Percentiles rank a stretch among this genome's conserved stretches.
phyloP scores from a whole-genome alignment of 352 stramenopile species.

The Globisporangium solare region DNA sequence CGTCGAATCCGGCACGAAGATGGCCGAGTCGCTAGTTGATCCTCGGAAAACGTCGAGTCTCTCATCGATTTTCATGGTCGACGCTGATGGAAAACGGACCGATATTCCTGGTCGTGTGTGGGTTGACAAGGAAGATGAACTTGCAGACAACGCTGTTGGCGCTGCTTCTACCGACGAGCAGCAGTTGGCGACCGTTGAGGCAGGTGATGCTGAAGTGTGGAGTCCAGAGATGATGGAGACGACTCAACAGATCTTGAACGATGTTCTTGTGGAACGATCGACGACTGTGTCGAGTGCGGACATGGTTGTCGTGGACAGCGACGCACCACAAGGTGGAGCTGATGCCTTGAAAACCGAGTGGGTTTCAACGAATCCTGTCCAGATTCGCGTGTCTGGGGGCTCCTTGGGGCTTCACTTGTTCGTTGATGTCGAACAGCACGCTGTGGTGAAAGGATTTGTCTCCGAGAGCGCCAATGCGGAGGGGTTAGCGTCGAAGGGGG shows the following conservation, averaged over 20 bases:
- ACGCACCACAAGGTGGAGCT: slow-evolving; percentile 2
- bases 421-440: slow-evolving; percentile 48
- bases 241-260: slow-evolving; percentile 20
- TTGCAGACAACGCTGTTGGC: not conserved
- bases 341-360: slow-evolving; percentile 10
- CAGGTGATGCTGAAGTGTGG: not conserved
- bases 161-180: slow-evolving; percentile 6
- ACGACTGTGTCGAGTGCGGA: slow-evolving; percentile 4
- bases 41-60: slow-evolving; percentile 28
- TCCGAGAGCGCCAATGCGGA: slow-evolving; percentile 37
- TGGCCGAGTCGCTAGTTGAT: slow-evolving; percentile 58
- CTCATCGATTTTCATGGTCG: slow-evolving; percentile 64
- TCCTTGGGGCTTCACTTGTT: slow-evolving; percentile 58
- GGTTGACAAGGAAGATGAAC: slow-evolving; percentile 14
- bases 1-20: slow-evolving; percentile 58
- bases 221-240: not conserved
- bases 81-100: slow-evolving; percentile 36
- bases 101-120: slow-evolving; percentile 38
- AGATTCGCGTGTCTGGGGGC: slow-evolving; percentile 34
- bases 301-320: slow-evolving; percentile 11
- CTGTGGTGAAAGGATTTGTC: slow-evolving; percentile 52
- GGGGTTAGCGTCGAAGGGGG: slow-evolving; percentile 25
- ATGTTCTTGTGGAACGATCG: slow-evolving; percentile 13
- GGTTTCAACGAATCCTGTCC: slow-evolving; percentile 23
- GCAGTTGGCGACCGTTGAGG: not conserved